Evolutionary conservation across 2,329 filamentous ascomycete genomes (phyloP).

Genomic region (Nemania sp.): DNA sequence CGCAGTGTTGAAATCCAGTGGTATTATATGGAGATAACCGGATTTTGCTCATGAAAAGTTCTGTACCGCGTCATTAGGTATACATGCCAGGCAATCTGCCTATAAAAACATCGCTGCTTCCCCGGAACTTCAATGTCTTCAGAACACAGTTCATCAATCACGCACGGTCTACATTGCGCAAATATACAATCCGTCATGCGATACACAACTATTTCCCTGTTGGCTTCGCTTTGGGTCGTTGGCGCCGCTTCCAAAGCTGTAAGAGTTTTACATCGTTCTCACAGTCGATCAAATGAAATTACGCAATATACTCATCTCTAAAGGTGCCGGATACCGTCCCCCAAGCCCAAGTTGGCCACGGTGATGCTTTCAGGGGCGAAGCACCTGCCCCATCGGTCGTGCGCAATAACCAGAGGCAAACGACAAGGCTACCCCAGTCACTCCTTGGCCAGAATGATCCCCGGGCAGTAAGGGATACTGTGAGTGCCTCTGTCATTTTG

Average conservation of each 20-base stretch:
- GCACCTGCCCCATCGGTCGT: not conserved
- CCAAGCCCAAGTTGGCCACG: not conserved
- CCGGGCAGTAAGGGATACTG: slow-evolving; percentile 23
- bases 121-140: too few species aligned
- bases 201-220: not conserved
- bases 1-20: too few species aligned
- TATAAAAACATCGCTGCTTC: too few species aligned
- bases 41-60: too few species aligned
- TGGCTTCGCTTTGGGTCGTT: slow-evolving; percentile 2
- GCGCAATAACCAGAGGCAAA: not conserved
- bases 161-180: too few species aligned
- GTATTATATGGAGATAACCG: too few species aligned
- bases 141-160: too few species aligned
- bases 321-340: not conserved
- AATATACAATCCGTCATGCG: slow-evolving; percentile 2
- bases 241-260: slow-evolving; percentile 6
- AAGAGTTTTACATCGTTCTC: slow-evolving; percentile 7
- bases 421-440: not conserved
- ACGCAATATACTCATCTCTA: not conserved
- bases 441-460: not conserved
- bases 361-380: not conserved
- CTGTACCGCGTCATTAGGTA: too few species aligned
- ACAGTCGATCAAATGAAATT: too few species aligned
- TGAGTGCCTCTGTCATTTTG: not conserved
- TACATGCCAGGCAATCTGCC: too few species aligned